phyloP scores from a whole-genome alignment of 2,329 filamentous ascomycete species.

The Coniella lustricola region DNA sequence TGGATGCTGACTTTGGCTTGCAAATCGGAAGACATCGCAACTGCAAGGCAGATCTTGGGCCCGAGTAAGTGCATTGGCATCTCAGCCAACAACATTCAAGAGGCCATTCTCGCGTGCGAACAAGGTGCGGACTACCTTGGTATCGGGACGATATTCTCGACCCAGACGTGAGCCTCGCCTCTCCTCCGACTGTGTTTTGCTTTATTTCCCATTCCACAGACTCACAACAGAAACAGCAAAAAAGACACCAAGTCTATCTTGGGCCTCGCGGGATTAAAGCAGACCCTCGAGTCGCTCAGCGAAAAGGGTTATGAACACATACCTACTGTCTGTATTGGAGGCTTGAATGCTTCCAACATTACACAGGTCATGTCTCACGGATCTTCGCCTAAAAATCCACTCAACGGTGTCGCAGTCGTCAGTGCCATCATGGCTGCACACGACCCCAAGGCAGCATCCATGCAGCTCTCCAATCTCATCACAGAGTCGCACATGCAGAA shows the following conservation, averaged over 20 bases:
- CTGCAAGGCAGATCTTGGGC: conserved; percentile 68
- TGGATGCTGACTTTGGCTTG: not conserved
- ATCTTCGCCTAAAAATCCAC: conserved; percentile 41
- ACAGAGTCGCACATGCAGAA: conserved; percentile 29
- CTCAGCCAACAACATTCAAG: conserved; percentile 67
- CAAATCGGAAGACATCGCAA: conserved; percentile 41
- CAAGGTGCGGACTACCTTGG: conserved; percentile 86
- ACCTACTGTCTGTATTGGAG: conserved; percentile 78
- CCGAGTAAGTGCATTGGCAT: conserved; percentile 78
- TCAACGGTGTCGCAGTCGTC: conserved; percentile 82
- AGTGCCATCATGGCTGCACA: conserved; percentile 75
- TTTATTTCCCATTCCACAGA: not conserved
- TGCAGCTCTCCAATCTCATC: conserved; percentile 51
- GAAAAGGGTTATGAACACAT: conserved; percentile 36
- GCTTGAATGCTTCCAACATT: conserved; percentile 71
- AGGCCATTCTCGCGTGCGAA: conserved; percentile 65
- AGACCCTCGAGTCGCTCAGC: conserved; percentile 57
- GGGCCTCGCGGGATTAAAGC: conserved; percentile 62
- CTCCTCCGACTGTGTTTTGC: too few relatives aligned
- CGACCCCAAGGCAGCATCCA: conserved; percentile 58
- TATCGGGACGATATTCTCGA: conserved; percentile 83
- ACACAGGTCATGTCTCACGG: conserved; percentile 70
- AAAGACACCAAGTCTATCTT: conserved; percentile 80
- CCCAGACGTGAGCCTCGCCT: conserved; percentile 56
- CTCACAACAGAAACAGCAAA: conserved; percentile 48